Evolutionary conservation across 2,329 filamentous ascomycete genomes (phyloP).

Genomic region (Capronia coronata): DNA sequence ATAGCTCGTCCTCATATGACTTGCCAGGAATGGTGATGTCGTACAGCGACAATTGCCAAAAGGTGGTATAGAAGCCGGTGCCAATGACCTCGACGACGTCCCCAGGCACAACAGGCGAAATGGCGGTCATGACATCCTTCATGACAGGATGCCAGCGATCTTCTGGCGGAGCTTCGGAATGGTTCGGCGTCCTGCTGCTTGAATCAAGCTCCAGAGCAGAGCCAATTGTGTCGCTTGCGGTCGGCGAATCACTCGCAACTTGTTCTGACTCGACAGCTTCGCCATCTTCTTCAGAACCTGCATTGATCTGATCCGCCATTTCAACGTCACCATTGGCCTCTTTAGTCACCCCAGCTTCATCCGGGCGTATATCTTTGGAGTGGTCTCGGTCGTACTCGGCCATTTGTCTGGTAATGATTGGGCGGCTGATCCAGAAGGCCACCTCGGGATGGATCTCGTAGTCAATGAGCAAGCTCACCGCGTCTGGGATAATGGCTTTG

Average conservation of each 20-base stretch:
- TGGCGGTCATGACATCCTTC: conserved; percentile 63
- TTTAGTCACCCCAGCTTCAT: conserved; percentile 24
- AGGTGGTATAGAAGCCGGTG: conserved; percentile 76
- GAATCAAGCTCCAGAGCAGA: conserved; percentile 13
- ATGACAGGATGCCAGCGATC: conserved; percentile 62
- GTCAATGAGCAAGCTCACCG: conserved; percentile 65
- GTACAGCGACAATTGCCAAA: conserved; percentile 82
- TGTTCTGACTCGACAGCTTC: conserved; percentile 35
- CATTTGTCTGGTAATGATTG: conserved; percentile 64
- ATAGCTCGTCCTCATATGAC: conserved; percentile 71
- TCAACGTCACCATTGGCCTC: conserved; percentile 29
- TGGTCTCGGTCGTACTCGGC: conserved; percentile 35
- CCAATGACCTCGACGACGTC: conserved; percentile 65
- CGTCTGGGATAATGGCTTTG: conserved; percentile 67
- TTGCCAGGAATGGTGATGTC: conserved; percentile 71
- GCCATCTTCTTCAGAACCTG: conserved; percentile 30
- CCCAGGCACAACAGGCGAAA: conserved; percentile 56
- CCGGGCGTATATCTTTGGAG: conserved; percentile 30
- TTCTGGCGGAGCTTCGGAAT: conserved; percentile 34
- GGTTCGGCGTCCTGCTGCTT: conserved; percentile 28
- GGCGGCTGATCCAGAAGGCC: conserved; percentile 76
- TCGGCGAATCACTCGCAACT: conserved; percentile 30
- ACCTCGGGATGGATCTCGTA: conserved; percentile 74
- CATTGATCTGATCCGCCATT: conserved; percentile 29
- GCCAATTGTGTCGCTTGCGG: conserved; percentile 14